A percentile compares a stretch with the other conserved stretches of the same genome.
Conservation (phyloP, 345 rosid genomes). For the Salix purpurea region DNA sequence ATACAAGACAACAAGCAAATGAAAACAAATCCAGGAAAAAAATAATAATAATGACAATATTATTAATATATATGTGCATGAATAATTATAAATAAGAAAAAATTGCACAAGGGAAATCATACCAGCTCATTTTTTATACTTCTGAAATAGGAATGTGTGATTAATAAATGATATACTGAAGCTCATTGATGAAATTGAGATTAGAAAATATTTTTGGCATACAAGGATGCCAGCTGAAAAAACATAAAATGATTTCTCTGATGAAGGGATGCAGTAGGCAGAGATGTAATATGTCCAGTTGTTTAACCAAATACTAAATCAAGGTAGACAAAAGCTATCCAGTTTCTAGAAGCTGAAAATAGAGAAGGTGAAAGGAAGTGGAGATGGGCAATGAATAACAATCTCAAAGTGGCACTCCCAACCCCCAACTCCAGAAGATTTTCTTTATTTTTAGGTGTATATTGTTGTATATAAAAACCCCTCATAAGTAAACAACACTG, state of each 20-base stretch:
- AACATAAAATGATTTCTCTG: too few relatives aligned
- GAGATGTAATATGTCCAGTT: not conserved
- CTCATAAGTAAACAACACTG: too few relatives aligned
- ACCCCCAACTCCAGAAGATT: too few relatives aligned
- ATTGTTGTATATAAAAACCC: too few relatives aligned
- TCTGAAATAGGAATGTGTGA: not conserved
- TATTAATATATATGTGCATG: not conserved
- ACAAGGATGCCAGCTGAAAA: not conserved
- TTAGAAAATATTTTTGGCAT: not conserved
- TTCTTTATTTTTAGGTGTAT: too few relatives aligned
- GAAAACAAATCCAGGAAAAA: not conserved
- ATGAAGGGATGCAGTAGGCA: too few relatives aligned
- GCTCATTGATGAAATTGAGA: not conserved
- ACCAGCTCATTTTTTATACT: not conserved
- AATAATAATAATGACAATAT: not conserved
- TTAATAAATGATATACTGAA: not conserved
- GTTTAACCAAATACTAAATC: not conserved
- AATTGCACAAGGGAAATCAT: too few relatives aligned
- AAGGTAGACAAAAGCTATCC: not conserved
- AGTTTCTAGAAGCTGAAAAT: not conserved
- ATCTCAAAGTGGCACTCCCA: too few relatives aligned
- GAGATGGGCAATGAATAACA: too few relatives aligned
- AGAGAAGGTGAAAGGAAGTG: not conserved
- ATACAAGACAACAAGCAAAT: conserved; percentile 3
- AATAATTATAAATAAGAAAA: not conserved